A percentile compares a stretch with the other conserved stretches of the same genome.
These are phyloP conservation scores for Castanopsis chinensis DNA, from an alignment of 306 rosid species.

Conservation along the genomic window DNA sequence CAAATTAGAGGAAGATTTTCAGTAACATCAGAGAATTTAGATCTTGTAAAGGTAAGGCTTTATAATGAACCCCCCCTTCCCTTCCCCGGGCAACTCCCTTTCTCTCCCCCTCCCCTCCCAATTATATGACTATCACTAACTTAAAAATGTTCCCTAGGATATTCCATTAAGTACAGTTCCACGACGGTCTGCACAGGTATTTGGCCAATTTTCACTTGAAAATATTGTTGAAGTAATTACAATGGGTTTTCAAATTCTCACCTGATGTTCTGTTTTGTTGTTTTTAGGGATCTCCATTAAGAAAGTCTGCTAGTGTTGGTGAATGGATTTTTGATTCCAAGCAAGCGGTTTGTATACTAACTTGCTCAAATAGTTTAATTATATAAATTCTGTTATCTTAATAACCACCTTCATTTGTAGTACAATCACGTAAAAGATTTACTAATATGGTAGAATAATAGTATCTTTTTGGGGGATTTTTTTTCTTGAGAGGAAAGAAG, in stretches of 20 bases:
- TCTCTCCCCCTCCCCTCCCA: background rate
- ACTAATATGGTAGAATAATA: background rate
- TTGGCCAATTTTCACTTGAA: conserved; percentile 27
- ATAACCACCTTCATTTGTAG: background rate
- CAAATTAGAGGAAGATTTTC: conserved; percentile 98
- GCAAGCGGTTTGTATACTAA: conserved; percentile 57
- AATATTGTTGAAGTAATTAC: conserved; percentile 4
- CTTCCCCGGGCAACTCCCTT: background rate
- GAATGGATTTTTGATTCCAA: conserved; percentile 87
- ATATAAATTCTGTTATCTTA: background rate
- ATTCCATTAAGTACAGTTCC: conserved; percentile 84
- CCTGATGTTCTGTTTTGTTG: conserved; percentile 31
- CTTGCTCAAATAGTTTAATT: conserved; percentile 1
- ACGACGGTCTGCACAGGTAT: conserved; percentile 89
- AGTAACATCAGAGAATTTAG: conserved; percentile 94
- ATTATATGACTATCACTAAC: conserved; percentile 42
- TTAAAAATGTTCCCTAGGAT: conserved; percentile 58
- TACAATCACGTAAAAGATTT: background rate
- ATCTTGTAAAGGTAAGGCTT: conserved; percentile 81
- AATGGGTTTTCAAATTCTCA: conserved; percentile 9
- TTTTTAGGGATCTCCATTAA: conserved; percentile 72
- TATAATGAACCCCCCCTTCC: background rate
- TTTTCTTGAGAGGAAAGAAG: background rate
- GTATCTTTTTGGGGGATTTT: background rate
- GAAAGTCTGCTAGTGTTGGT: conserved; percentile 96